Conservation (phyloP, 1,139 yeast genomes). For the Geotrichum candidum region DNA sequence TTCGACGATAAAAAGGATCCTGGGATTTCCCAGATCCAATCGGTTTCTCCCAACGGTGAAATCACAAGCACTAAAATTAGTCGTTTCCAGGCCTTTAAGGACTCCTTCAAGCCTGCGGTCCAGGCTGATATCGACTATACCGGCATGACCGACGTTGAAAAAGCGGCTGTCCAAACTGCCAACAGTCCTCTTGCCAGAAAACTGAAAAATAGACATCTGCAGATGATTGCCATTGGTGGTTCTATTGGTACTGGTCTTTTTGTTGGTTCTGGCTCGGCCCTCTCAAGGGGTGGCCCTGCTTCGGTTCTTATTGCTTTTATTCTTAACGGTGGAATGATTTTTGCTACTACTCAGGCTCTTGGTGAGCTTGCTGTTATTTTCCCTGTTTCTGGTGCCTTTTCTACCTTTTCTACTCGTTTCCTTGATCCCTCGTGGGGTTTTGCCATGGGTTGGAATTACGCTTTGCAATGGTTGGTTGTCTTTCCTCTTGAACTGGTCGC, state of each 20-base stretch:
- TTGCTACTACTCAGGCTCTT: conserved; percentile 51
- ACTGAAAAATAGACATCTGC: conserved; percentile 61
- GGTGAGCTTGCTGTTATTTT: conserved; percentile 58
- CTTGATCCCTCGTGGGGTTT: conserved; percentile 66
- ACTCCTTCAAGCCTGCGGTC: conserved; percentile 54
- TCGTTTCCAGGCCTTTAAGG: conserved; percentile 42
- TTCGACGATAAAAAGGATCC: conserved; percentile 1
- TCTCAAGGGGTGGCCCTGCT: conserved; percentile 59
- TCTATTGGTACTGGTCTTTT: conserved; percentile 73
- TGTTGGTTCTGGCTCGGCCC: conserved; percentile 58
- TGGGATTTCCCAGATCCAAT: neutral
- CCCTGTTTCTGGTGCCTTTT: conserved; percentile 59
- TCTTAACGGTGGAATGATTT: conserved; percentile 40
- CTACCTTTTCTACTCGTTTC: conserved; percentile 50
- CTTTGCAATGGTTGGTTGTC: conserved; percentile 68
- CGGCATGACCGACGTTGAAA: conserved; percentile 59
- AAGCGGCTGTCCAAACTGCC: conserved; percentile 59
- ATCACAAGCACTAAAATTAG: neutral
- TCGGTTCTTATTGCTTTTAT: conserved; percentile 54
- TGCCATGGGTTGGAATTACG: conserved; percentile 79
- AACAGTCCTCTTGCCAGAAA: conserved; percentile 63
- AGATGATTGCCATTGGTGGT: conserved; percentile 39
- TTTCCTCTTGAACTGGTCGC: conserved; percentile 73
- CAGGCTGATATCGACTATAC: conserved; percentile 56
- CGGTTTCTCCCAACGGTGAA: conserved; percentile 3